Percentiles rank a stretch among this genome's conserved stretches.
These are phyloP conservation scores for Narthecium ossifragum DNA, from an alignment of 106 monocot genomes.

Conservation along the genomic window DNA sequence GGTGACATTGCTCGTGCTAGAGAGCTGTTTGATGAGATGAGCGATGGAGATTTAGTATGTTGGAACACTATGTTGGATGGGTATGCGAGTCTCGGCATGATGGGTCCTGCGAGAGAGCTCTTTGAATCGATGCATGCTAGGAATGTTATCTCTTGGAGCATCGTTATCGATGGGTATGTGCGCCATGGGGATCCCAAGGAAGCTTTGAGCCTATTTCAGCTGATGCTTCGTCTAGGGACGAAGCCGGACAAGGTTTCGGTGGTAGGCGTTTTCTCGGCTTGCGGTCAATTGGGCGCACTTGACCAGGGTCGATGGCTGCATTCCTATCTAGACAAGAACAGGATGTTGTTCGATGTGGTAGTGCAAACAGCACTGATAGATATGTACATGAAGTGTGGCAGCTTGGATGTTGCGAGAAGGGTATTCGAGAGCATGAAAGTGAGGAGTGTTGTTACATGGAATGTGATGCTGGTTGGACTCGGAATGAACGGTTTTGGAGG, in stretches of 20 bases:
- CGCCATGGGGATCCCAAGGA: slow-evolving; percentile 23
- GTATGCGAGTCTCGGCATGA: slow-evolving; percentile 19
- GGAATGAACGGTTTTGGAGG: slow-evolving; percentile 31
- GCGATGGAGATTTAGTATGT: slow-evolving; percentile 26
- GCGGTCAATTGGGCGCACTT: slow-evolving; percentile 45
- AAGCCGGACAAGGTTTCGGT: slow-evolving; percentile 33
- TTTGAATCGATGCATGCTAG: slow-evolving; percentile 43
- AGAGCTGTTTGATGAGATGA: slow-evolving; percentile 33
- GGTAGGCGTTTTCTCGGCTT: slow-evolving; percentile 29
- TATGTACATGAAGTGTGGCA: slow-evolving; percentile 75
- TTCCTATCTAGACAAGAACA: slow-evolving; percentile 33
- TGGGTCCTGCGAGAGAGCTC: slow-evolving; percentile 27
- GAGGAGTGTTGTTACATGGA: slow-evolving; percentile 44
- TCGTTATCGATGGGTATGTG: slow-evolving; percentile 36
- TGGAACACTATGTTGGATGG: slow-evolving; percentile 61
- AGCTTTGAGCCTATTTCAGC: slow-evolving; percentile 35
- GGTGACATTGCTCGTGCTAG: slow-evolving; percentile 23
- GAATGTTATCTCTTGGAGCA: slow-evolving; percentile 54
- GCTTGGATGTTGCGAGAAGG: slow-evolving; percentile 21
- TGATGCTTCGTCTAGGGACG: slow-evolving; percentile 18
- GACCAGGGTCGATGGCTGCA: slow-evolving; percentile 56
- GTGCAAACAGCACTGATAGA: slow-evolving; percentile 46
- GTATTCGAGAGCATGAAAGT: slow-evolving; percentile 24
- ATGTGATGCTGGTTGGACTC: slow-evolving; percentile 60
- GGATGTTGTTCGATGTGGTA: slow-evolving; percentile 21